phyloP scores from a whole-genome alignment of 371 early-diverging fungal genomes.

The Apophysomyces ossiformis region DNA sequence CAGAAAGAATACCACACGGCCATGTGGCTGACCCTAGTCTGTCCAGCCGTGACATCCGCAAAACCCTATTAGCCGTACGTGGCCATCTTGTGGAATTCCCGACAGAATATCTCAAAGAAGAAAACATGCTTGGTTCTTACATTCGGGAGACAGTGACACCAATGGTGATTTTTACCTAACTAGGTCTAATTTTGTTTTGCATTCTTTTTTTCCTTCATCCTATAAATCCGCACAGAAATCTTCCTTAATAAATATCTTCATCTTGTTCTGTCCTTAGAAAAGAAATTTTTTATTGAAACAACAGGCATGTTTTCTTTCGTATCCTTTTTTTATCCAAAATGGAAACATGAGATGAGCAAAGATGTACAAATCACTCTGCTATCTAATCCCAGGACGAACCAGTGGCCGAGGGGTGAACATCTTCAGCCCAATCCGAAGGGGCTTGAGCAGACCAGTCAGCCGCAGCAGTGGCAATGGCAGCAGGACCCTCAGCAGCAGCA shows the following conservation, averaged over 20 bases:
- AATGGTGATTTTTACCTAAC: conserved; percentile 63
- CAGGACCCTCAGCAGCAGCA: conserved; percentile 23
- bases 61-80: conserved; percentile 43
- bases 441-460: conserved; percentile 22
- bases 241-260: no score
- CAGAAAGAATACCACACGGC: conserved; percentile 58
- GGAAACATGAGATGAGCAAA: neutral
- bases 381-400: conserved; percentile 13
- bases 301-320: no score
- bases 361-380: neutral
- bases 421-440: conserved; percentile 23
- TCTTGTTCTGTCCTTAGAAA: no score
- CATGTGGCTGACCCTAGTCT: conserved; percentile 60
- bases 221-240: no score
- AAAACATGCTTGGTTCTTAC: conserved; percentile 64
- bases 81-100: conserved; percentile 81
- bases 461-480: conserved; percentile 15
- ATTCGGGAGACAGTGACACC: conserved; percentile 61
- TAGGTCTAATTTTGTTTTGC: no score
- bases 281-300: no score
- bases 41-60: conserved; percentile 40
- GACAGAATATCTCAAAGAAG: conserved; percentile 71
- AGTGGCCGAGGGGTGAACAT: conserved; percentile 15
- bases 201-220: no score
- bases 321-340: neutral